phyloP scores from a whole-genome alignment of 352 stramenopile genomes.

The Globisporangium lucens region DNA sequence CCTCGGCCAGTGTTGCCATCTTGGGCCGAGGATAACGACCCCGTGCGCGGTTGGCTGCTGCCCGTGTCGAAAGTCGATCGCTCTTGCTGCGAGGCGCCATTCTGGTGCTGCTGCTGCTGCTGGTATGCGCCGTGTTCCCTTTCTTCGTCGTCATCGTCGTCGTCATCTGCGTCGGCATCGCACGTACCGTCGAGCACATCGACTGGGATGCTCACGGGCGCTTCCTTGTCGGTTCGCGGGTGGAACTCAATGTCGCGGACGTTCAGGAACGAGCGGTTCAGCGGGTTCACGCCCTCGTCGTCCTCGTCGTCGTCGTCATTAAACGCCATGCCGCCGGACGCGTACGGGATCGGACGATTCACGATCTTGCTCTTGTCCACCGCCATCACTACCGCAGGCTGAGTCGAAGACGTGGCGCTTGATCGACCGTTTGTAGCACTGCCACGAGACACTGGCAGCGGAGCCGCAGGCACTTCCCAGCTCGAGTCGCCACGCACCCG shows the following conservation, averaged over 20 bases:
- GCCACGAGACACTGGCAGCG: background rate
- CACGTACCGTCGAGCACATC: constrained; percentile 4
- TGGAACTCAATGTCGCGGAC: constrained; percentile 49
- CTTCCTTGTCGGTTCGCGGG: constrained; percentile 17
- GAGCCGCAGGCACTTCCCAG: constrained; percentile 25
- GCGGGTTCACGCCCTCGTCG: constrained; percentile 44
- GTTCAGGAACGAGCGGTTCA: constrained; percentile 51
- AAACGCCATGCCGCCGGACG: constrained; percentile 5
- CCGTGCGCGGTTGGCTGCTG: background rate
- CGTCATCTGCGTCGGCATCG: constrained; percentile 11
- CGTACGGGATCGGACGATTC: constrained; percentile 19
- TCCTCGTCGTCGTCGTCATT: constrained; percentile 29
- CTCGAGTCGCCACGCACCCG: constrained; percentile 35
- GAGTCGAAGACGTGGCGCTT: background rate
- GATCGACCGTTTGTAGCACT: background rate
- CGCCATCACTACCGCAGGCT: background rate
- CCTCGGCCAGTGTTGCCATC: background rate
- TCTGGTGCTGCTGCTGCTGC: background rate
- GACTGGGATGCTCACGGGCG: constrained; percentile 14
- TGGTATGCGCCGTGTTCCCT: background rate
- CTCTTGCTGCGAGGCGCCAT: constrained; percentile 9
- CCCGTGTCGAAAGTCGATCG: constrained; percentile 13
- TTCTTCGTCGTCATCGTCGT: constrained; percentile 21
- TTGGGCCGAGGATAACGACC: background rate
- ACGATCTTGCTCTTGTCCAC: constrained; percentile 18